Percentiles rank a stretch among this genome's conserved stretches.
Conservation (phyloP, 2,329 filamentous ascomycete species). For the Aspergillus felis region DNA sequence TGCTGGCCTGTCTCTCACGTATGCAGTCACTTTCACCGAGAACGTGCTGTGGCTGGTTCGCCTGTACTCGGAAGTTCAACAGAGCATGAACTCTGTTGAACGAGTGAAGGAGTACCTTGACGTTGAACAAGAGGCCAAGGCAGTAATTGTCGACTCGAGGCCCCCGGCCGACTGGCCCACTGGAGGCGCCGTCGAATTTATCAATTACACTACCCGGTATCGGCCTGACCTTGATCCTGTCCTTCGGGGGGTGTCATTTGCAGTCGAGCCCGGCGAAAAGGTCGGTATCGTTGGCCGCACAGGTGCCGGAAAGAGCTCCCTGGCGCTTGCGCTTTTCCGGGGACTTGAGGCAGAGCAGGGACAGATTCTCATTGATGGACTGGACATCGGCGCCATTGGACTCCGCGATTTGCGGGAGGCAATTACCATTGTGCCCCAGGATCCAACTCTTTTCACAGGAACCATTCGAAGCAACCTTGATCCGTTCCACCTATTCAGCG, state of each 20-base stretch:
- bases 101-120: constrained; percentile 96
- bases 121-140: constrained; percentile 84
- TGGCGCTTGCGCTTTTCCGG: constrained; percentile 89
- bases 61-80: constrained; percentile 90
- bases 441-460: constrained; percentile 85
- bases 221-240: constrained; percentile 83
- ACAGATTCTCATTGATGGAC: constrained; percentile 81
- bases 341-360: constrained; percentile 87
- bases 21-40: constrained; percentile 94
- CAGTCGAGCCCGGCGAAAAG: constrained; percentile 81
- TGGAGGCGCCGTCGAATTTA: constrained; percentile 80
- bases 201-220: constrained; percentile 85
- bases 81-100: constrained; percentile 99
- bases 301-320: constrained; percentile 92
- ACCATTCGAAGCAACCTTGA: constrained; percentile 91
- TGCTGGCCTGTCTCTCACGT: constrained; percentile 89
- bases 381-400: constrained; percentile 88
- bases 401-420: constrained; percentile 89
- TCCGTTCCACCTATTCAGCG: constrained; percentile 82
- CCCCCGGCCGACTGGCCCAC: constrained; percentile 81
- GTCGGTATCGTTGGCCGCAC: constrained; percentile 95
- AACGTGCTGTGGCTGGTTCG: constrained; percentile 96
- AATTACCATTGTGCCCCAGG: constrained; percentile 96
- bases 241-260: constrained; percentile 77
- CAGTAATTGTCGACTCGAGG: constrained; percentile 72